A percentile compares a stretch with the other conserved stretches of the same genome.
Evolutionary conservation across 768 basidiomycete genomes (phyloP).

Genomic region (Trametes villosa): DNA sequence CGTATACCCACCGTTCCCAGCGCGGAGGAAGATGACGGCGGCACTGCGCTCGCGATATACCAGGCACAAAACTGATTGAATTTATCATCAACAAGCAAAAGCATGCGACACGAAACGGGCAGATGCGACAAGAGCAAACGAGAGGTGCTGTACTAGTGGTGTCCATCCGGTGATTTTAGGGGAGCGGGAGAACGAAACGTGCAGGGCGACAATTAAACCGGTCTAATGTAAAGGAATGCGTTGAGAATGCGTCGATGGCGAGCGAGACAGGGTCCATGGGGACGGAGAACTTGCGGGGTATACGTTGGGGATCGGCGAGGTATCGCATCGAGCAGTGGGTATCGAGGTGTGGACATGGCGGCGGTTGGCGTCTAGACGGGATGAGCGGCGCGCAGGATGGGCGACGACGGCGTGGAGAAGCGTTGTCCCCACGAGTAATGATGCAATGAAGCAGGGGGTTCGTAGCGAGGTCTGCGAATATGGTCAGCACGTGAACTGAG

Average conservation of each 20-base stretch:
- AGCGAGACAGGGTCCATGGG: neutral
- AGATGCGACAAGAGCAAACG: neutral
- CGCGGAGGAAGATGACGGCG: neutral
- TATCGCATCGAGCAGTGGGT: conserved; percentile 4
- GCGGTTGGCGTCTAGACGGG: neutral
- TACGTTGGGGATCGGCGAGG: neutral
- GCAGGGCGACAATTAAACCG: neutral
- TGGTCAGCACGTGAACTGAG: neutral
- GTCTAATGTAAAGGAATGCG: neutral
- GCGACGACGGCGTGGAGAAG: conserved; percentile 13
- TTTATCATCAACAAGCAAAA: neutral
- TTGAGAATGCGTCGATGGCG: neutral
- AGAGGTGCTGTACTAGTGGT: conserved; percentile 1
- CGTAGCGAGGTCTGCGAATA: conserved; percentile 14
- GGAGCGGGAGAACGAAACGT: neutral
- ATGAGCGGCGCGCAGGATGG: conserved; percentile 5
- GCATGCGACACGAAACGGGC: neutral
- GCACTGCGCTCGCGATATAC: neutral
- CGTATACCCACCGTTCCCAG: neutral
- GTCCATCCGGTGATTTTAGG: neutral
- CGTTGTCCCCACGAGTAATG: conserved; percentile 7
- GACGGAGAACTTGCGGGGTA: neutral
- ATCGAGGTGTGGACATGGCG: neutral
- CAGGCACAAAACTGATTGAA: neutral
- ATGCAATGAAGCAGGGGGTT: conserved; percentile 4